Evolutionary conservation across 305 asterid genomes (phyloP).

Genomic region (Solanum chacoense): DNA sequence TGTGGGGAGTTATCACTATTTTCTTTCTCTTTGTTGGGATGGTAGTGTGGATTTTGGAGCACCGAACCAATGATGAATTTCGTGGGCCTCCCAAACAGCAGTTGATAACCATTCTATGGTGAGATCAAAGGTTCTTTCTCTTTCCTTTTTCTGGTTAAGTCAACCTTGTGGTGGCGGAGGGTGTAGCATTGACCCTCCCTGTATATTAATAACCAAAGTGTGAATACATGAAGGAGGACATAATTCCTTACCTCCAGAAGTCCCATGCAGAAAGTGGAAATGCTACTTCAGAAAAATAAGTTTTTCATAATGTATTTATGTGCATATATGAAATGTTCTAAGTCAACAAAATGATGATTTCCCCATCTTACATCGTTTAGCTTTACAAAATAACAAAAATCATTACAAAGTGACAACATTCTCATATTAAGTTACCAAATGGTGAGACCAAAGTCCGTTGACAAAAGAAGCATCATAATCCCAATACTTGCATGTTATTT

Average conservation of each 20-base stretch:
- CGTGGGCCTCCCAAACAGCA: conserved; percentile 43
- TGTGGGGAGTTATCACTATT: conserved; percentile 36
- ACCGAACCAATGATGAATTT: conserved; percentile 36
- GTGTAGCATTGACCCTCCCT: not conserved
- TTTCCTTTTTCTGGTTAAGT: not conserved
- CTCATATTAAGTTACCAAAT: not conserved
- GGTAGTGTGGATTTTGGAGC: conserved; percentile 42
- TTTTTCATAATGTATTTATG: not conserved
- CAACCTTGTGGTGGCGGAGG: not conserved
- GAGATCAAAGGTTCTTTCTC: conserved; percentile 2
- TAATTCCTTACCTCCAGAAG: not conserved
- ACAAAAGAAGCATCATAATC: not conserved
- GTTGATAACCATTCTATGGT: conserved; percentile 34
- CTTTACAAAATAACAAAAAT: not conserved
- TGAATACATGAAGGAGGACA: not conserved
- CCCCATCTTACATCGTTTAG: not conserved
- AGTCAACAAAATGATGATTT: not conserved
- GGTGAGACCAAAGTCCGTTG: not conserved
- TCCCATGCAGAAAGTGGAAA: not conserved
- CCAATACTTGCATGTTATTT: not conserved
- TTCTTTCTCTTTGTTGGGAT: conserved; percentile 31
- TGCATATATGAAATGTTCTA: not conserved
- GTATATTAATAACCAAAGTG: not conserved
- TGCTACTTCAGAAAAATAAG: not conserved
- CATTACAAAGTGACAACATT: not conserved